Evolutionary conservation across 352 stramenopile genomes (phyloP).

Genomic region (Pythium monospermum): DNA sequence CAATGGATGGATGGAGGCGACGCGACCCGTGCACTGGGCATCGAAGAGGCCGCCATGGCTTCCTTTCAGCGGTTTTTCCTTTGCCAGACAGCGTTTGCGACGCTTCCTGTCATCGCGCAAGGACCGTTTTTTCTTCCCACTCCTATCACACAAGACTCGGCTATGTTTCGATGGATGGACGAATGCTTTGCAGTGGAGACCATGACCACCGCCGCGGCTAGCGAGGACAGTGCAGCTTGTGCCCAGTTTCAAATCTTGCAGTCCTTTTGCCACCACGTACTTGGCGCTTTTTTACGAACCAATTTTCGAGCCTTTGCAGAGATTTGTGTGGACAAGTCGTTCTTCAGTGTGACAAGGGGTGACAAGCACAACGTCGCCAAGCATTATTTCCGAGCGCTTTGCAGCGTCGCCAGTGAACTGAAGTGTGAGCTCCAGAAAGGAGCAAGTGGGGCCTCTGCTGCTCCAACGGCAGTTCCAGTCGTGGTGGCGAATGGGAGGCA

Average conservation of each 20-base stretch:
- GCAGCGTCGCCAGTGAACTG: conserved; percentile 8
- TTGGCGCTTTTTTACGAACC: conserved; percentile 29
- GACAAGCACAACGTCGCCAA: conserved; percentile 33
- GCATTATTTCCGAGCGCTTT: conserved; percentile 32
- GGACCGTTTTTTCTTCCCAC: conserved; percentile 13
- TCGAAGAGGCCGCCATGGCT: conserved; percentile 23
- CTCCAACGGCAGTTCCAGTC: background rate
- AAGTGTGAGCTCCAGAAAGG: conserved; percentile 1
- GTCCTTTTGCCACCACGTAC: conserved; percentile 26
- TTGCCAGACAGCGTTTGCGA: conserved; percentile 25
- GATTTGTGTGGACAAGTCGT: conserved; percentile 37
- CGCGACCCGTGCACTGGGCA: conserved; percentile 20
- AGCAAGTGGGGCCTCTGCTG: too few species aligned
- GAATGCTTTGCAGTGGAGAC: conserved; percentile 48
- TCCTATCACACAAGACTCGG: conserved; percentile 15
- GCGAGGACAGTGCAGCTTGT: background rate
- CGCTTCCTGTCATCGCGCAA: conserved; percentile 15
- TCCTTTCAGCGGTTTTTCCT: conserved; percentile 31
- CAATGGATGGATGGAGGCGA: conserved; percentile 45
- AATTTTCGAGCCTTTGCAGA: conserved; percentile 24
- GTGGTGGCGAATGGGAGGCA: background rate
- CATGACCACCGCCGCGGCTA: background rate
- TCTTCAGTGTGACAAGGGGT: conserved; percentile 25
- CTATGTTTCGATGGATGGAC: conserved; percentile 46
- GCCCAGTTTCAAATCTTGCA: conserved; percentile 48